phyloP scores from a whole-genome alignment of 345 rosid species.

The Tarenaya hassleriana region DNA sequence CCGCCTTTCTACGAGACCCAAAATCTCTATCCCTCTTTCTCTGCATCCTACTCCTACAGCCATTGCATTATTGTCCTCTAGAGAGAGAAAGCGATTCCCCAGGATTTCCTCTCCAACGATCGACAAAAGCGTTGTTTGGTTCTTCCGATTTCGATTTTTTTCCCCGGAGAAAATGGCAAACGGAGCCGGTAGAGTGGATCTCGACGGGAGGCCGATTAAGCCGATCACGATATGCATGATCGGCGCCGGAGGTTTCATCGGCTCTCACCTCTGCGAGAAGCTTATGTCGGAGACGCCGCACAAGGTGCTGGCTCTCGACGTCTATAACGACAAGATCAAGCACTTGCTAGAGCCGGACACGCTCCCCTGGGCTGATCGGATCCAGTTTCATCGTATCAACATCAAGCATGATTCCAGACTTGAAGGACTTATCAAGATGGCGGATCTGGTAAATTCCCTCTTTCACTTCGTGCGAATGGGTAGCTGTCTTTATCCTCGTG shows the following conservation, averaged over 20 bases:
- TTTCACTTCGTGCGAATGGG: not conserved
- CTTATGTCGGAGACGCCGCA: conserved; percentile 71
- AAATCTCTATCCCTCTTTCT: conserved; percentile 6
- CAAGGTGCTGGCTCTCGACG: conserved; percentile 83
- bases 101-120: conserved; percentile 3
- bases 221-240: conserved; percentile 90
- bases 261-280: conserved; percentile 94
- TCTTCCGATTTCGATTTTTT: not conserved
- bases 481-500: not conserved
- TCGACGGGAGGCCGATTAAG: conserved; percentile 75
- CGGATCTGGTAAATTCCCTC: conserved; percentile 70
- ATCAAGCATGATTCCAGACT: conserved; percentile 93
- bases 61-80: conserved; percentile 7
- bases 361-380: conserved; percentile 54
- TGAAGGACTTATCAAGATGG: conserved; percentile 91
- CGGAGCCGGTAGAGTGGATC: conserved; percentile 51
- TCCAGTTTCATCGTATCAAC: conserved; percentile 95
- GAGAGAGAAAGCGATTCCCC: conserved; percentile 11
- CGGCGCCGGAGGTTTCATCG: conserved; percentile 98
- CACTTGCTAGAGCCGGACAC: conserved; percentile 72
- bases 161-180: conserved; percentile 31
- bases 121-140: not conserved
- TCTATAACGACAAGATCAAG: conserved; percentile 95
- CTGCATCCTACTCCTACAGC: not conserved
- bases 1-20: not conserved